Base-by-base conservation (phyloP, 495 filamentous ascomycete genomes). In the Annulohypoxylon maeteangense region DNA sequence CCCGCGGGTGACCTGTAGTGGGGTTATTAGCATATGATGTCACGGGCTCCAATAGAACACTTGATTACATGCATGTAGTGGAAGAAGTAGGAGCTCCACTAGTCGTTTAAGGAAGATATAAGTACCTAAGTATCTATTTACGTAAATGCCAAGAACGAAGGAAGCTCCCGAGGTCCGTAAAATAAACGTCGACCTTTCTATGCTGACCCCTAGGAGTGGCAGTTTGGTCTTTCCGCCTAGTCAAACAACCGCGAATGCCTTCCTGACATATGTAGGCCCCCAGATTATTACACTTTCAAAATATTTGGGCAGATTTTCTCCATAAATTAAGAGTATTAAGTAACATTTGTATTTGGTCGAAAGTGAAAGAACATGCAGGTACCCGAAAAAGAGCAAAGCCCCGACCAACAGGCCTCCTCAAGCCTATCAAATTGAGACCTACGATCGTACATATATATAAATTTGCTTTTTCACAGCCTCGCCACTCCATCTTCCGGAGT, bases 21-120 rank as follows among this genome's bases (percentile, higher is more conserved):
- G 70, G 48, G 51, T 48, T 56, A 73, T 44, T 14, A 55, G 65
- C 70, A 25, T 65, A 69, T 73, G 70, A 73, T 73, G 65, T 73
- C 70, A 72, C 70, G 70, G 51, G 29, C 29, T 32, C 40, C 40
- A 44, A 34, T 47, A 20, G 40, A 54, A 34, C 62, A 73, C 62
- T 73, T 69, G 70, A 73, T 69, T 66, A 57, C 38, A 44, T 44
- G 40, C 16, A 44, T 44, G 40, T 44, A 16, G 40, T 6, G 4
- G 40, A 40, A 16, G 40, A 40, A 4, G 36, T n/a, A 12, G 36
- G 34, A 38, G 38, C 0, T 10, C 38, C 38, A 14, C 38, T n/a
- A 16, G 38, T 4, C 6, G 40, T 14, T 20, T 25, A 36, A 8
- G 38, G 29, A 64, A 42, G 8, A 38, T 38, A 18, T 16, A 56